Base-by-base conservation (phyloP, 2,329 filamentous ascomycete species). In the Microcyclospora pomicola region DNA sequence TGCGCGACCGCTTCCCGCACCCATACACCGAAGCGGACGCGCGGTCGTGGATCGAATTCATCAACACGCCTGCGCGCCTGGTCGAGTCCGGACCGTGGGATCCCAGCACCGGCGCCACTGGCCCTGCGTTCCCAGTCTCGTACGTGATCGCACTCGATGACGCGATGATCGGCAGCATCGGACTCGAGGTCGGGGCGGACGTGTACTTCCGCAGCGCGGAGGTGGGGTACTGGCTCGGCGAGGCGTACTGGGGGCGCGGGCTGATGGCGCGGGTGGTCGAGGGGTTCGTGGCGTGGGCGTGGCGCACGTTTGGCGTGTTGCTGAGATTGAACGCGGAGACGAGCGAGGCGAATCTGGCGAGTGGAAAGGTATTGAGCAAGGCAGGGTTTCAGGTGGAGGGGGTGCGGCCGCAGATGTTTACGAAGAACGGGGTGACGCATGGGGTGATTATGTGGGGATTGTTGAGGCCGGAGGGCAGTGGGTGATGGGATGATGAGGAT, bases 161-260 rank as follows among this genome's bases (percentile, higher is more conserved):
- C 33, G 44, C 48, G 35, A 44, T 53, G 1, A 57, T 63, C 38
- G 62, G 62, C 19, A 49, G 53, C 6, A 58, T 64, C 27, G 62
- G 62, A 2, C 38, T 65, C 7, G 42, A 49, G 6, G 47, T 51
- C 34, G 31, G 29, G 9, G 28, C 31, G 27, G 61, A 63, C 39
- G 48, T 61, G 12, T 49, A 54, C 12, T 45, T 55, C 5, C 60
- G 61, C 38, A 51, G 49, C 1, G 63, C 56, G 1, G 60, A 64
- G 40, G 35, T 66, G 1, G 63, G 62, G 9, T 66, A 61, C 47
- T 67, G 63, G 64, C 39, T 66, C 9, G 56, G 52, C 12, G 57
- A 60, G 37, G 42, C 43, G 24, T 49, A 50, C 28, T 60, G 59
- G 59, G 59, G 62, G 1, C 39, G 46, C 15, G 48, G 46, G 10